Percentiles rank a stretch among this genome's conserved stretches.
Conservation (phyloP, 2,329 filamentous ascomycete species). For the Beauveria sp. region DNA sequence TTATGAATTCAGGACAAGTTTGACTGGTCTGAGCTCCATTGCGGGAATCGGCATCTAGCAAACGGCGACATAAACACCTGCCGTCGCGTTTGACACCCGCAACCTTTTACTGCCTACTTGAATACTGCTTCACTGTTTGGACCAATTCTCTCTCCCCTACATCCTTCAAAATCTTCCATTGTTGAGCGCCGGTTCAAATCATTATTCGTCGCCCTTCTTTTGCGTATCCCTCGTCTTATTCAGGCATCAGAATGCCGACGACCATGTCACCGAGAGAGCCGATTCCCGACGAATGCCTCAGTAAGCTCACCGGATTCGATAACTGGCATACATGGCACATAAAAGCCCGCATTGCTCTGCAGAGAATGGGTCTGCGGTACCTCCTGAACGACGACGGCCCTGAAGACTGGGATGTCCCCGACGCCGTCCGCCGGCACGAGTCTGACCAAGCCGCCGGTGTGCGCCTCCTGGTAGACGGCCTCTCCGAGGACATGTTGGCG, state of each 20-base stretch:
- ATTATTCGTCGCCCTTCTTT: not conserved
- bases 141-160: not conserved
- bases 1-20: too few relatives aligned
- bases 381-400: not conserved
- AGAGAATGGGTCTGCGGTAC: not conserved
- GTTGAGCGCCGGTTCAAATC: too few relatives aligned
- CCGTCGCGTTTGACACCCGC: not conserved
- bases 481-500: not conserved
- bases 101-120: not conserved
- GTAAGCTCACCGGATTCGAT: not conserved
- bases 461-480: not conserved
- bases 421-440: not conserved
- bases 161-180: not conserved
- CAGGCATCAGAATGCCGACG: not conserved
- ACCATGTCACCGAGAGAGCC: not conserved
- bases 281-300: not conserved
- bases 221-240: not conserved
- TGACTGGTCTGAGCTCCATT: too few relatives aligned
- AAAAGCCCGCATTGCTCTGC: not conserved
- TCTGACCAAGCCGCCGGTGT: not conserved
- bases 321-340: constrained; percentile 6
- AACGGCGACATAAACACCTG: not conserved
- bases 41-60: not conserved
- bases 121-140: not conserved
- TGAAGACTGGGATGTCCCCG: not conserved